Evolutionary conservation across 2,329 filamentous ascomycete genomes (phyloP), one percentile per base, ranked within the genome.

Genomic region (Didymella pinodella): DNA sequence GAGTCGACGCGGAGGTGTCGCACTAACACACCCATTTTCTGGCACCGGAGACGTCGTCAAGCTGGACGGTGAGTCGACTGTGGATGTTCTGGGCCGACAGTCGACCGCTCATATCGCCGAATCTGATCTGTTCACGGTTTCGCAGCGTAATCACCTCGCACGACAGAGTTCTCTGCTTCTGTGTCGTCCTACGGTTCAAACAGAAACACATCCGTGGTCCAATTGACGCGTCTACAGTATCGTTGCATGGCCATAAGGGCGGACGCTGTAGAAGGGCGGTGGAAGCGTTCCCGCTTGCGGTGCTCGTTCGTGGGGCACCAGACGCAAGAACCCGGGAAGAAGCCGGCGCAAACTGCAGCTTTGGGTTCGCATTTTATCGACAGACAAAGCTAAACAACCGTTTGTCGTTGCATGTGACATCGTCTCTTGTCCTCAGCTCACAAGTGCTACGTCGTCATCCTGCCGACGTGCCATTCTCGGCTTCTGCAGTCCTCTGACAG

Each of bases 221-320:
- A 18, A 32, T 45, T 46, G 47, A 52, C 53, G 53, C 54, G 32
- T 52, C 29, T 40, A 48, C 22, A 20, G n/a, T 44, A n/a, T 44
- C 25, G 14, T 44, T 44, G 7, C 41, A 44, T 20, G 14, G 7
- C 14, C 22, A 28, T 44, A 56, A 56, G 53, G 53, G 53, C 53
- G 53, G 48, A 34, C 28, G 12, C 8, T 11, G 14, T 14, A 20
- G 46, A 59, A 59, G 47, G 56, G 56, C 56, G 50, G 46, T 47
- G 55, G 54, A 60, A 55, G 48, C 57, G 31, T 61, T 63, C 55
- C 50, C 61, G 29, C 6, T 28, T 26, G 41, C 16, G 41, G 40
- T 41, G 20, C 12, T 22, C 18, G 25, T 20, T 43, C 34, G 34
- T 38, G 10, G 38, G 20, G 10, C 38, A 41, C 20, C 12, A 20